Evolutionary conservation across 2,329 filamentous ascomycete species (phyloP).

Genomic region (Periconia sp.): DNA sequence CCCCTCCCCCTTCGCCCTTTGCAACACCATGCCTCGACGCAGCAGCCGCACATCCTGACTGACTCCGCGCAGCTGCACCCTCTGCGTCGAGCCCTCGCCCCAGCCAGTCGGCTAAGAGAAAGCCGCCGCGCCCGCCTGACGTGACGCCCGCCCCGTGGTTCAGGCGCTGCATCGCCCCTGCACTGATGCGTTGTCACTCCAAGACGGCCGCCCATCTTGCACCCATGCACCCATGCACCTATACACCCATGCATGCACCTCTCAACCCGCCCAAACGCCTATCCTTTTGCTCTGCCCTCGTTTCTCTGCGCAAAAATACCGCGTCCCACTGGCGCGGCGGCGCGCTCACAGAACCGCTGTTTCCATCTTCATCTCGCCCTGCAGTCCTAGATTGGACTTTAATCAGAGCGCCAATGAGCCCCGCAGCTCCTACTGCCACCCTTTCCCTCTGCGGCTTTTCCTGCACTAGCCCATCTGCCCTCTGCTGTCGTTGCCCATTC

Average conservation of each 20-base stretch:
- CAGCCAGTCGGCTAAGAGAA: too few relatives aligned
- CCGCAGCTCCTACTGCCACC: constrained; percentile 17
- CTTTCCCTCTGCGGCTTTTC: constrained; percentile 25
- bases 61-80: too few relatives aligned
- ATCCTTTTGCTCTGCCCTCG: background rate
- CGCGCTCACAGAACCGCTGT: constrained; percentile 27
- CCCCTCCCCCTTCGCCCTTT: background rate
- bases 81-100: constrained; percentile 12
- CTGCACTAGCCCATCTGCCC: constrained; percentile 28
- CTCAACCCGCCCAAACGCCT: background rate
- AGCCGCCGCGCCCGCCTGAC: constrained; percentile 13
- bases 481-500: too few relatives aligned
- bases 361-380: constrained; percentile 36
- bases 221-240: background rate
- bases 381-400: constrained; percentile 30
- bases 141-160: constrained; percentile 29
- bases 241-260: background rate
- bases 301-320: constrained; percentile 29
- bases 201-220: constrained; percentile 26
- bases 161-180: constrained; percentile 12
- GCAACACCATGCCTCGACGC: too few relatives aligned
- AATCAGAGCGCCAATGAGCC: constrained; percentile 26
- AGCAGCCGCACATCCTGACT: too few relatives aligned
- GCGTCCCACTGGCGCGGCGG: constrained; percentile 26
- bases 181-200: constrained; percentile 40